Percentiles rank a stretch among this genome's conserved stretches.
These are phyloP conservation scores for Parastagonospora nodorum DNA, from an alignment of 2,329 filamentous ascomycete species.

Conservation along the genomic window DNA sequence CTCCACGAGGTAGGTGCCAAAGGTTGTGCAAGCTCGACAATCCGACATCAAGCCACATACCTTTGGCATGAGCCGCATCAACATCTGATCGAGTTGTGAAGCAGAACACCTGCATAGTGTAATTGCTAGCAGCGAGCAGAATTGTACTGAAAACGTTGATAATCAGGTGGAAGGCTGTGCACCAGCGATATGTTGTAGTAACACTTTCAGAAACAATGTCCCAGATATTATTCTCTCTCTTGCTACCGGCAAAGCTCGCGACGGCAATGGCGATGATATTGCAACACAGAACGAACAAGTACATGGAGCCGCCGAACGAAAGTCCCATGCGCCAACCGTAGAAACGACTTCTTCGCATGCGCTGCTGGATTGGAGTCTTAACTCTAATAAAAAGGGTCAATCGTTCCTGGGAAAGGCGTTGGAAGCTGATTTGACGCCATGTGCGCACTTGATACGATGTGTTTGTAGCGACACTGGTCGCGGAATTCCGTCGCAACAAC, in stretches of 20 bases:
- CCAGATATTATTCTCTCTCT: neutral
- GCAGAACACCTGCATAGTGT: conserved; percentile 14
- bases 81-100: conserved; percentile 15
- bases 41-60: conserved; percentile 15
- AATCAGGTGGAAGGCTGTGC: neutral
- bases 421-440: no score
- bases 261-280: neutral
- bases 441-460: no score
- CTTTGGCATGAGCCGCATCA: conserved; percentile 19
- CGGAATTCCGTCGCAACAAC: no score
- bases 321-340: neutral
- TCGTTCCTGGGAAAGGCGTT: no score
- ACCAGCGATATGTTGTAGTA: neutral
- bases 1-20: neutral
- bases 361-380: neutral
- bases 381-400: no score
- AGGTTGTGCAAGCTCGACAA: neutral
- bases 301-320: neutral
- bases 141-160: conserved; percentile 13
- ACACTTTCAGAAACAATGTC: neutral
- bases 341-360: neutral
- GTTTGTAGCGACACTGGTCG: no score
- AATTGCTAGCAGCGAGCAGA: conserved; percentile 11
- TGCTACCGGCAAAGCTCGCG: neutral
- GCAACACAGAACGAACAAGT: neutral